These are phyloP conservation scores for Microdochium trichocladiopsis DNA, from an alignment of 2,329 filamentous ascomycete species.

Conservation along the genomic window DNA sequence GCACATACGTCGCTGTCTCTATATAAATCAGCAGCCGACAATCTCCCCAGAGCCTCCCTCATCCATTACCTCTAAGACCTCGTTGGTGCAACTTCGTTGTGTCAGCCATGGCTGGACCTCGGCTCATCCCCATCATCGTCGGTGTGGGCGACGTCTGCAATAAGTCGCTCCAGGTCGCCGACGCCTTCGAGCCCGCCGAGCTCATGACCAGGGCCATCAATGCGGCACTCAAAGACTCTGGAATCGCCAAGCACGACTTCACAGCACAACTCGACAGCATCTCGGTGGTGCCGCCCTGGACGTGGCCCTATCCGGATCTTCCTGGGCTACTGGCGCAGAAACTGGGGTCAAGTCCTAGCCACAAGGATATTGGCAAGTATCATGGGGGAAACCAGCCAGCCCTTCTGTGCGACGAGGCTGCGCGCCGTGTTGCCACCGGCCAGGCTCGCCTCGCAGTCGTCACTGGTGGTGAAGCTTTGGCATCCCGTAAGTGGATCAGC, in stretches of 20 bases:
- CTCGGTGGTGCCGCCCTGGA: constrained; percentile 55
- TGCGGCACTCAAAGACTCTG: constrained; percentile 41
- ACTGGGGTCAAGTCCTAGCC: constrained; percentile 37
- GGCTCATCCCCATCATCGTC: constrained; percentile 45
- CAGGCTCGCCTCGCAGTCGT: constrained; percentile 50
- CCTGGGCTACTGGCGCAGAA: constrained; percentile 43
- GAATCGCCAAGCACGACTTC: constrained; percentile 21
- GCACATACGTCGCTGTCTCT: background rate
- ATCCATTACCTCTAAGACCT: too few relatives aligned
- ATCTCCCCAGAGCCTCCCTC: background rate
- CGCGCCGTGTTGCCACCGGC: constrained; percentile 44
- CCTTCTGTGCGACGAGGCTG: constrained; percentile 56
- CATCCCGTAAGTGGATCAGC: constrained; percentile 35
- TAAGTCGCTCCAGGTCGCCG: constrained; percentile 37
- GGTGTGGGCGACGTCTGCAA: constrained; percentile 58
- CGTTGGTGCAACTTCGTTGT: too few relatives aligned
- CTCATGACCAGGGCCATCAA: constrained; percentile 51
- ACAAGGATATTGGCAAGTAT: constrained; percentile 38
- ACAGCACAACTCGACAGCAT: constrained; percentile 47
- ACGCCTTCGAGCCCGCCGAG: constrained; percentile 51
- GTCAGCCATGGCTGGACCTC: background rate
- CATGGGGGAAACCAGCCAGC: constrained; percentile 60
- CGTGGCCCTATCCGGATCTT: constrained; percentile 57
- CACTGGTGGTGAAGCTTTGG: constrained; percentile 58
- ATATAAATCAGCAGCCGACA: background rate